Evolutionary conservation across 768 basidiomycete species (phyloP), one percentile per base, ranked within the genome.

Genomic region (Cyathus striatus): DNA sequence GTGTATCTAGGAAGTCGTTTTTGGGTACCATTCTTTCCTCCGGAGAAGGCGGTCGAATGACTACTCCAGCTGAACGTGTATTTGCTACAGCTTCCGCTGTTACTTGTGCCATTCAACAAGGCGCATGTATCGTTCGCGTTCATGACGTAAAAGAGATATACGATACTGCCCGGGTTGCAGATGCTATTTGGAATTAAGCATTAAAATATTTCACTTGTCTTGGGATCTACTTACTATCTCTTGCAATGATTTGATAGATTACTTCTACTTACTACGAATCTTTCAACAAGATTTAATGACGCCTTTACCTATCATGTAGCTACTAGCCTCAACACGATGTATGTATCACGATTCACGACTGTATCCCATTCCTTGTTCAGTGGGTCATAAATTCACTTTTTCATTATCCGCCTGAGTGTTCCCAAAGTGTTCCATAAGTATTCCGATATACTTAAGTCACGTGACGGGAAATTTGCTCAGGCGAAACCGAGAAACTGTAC

Each of bases 1-100:
- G 92, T 2, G 61, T 81, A 1, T 94, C 90, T 7, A 69, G 84
- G 38, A 98, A 98, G 59, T 83, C 87, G 0, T 91, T 94, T 60
- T 66, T 95, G 6, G 91, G 90, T 0, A 59, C 62, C 2, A 68
- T 91, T 17, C 70, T 91, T 10, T 65, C 70, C 3, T 58, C 69
- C 38, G 61, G 67, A 13, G 75, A 78, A 5, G 44, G 59, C 23
- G 84, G 82, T 1, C 63, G 78, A 16, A 58, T 75, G 51, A 81
- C 83, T 1, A 49, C 50, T n/a, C 76, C 88, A 1, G 73, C 69
- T 45, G 86, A 92, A 43, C 66, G 94, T 6, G 73, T 59, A 1
- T 87, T 75, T 67, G 94, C 90, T 1, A 96, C 93, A 10, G 83
- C 85, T 0, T 83, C 85, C 1, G 78, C 82, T 0, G 81, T 88